A percentile compares a stretch with the other conserved stretches of the same genome.
Conservation (phyloP, 2,329 filamentous ascomycete genomes). For the Alternaria alternata region DNA sequence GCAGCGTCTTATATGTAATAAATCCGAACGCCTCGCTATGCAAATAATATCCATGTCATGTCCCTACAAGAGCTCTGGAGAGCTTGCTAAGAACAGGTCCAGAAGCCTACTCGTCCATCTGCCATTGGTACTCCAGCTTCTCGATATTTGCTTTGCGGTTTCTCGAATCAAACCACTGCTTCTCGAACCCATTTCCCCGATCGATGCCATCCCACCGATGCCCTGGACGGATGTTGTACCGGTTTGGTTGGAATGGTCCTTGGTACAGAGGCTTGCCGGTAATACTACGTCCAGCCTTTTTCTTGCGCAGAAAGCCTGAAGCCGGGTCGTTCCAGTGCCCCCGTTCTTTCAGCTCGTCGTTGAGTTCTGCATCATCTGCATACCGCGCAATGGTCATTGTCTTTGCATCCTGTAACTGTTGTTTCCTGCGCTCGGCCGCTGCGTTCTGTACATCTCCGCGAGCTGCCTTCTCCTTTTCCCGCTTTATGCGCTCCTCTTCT, state of each 20-base stretch:
- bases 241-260: slow-evolving; percentile 84
- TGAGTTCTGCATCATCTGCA: slow-evolving; percentile 87
- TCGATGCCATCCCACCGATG: slow-evolving; percentile 98
- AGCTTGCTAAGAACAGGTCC: neutral
- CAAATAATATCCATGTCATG: slow-evolving; percentile 3
- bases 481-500: slow-evolving; percentile 71
- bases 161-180: slow-evolving; percentile 86
- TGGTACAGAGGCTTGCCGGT: slow-evolving; percentile 74
- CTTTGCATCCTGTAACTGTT: slow-evolving; percentile 79
- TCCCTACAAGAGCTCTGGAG: neutral
- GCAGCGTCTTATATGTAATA: neutral
- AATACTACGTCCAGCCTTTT: slow-evolving; percentile 54
- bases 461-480: slow-evolving; percentile 72
- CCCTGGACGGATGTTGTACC: slow-evolving; percentile 91
- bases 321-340: slow-evolving; percentile 95
- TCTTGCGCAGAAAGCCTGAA: slow-evolving; percentile 74
- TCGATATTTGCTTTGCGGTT: slow-evolving; percentile 80
- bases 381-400: slow-evolving; percentile 80
- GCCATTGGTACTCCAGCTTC: slow-evolving; percentile 89
- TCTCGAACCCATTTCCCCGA: slow-evolving; percentile 91
- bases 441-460: slow-evolving; percentile 86
- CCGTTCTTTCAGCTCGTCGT: slow-evolving; percentile 77
- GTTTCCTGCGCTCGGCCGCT: slow-evolving; percentile 69
- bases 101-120: slow-evolving; percentile 81
- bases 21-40: slow-evolving; percentile 20